phyloP scores from a whole-genome alignment of 2,329 filamentous ascomycete genomes.

The Pleoardoris graminearum region DNA sequence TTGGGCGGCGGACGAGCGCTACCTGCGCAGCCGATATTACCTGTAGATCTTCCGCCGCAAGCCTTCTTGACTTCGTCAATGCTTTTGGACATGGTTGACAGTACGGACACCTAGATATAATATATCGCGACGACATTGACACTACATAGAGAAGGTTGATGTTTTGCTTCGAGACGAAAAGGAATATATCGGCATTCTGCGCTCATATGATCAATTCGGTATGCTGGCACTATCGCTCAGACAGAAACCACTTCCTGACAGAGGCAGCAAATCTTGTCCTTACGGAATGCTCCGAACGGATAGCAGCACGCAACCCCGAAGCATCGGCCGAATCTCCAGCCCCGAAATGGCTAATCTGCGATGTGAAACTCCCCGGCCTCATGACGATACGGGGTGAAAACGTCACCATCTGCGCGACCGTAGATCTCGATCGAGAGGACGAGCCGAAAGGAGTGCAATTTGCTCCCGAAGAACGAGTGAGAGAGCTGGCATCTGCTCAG shows the following conservation, averaged over 20 bases:
- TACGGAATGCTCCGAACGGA: conserved; percentile 86
- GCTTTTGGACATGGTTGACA: conserved; percentile 93
- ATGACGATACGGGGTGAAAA: conserved; percentile 96
- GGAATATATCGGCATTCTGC: conserved; percentile 87
- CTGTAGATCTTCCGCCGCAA: conserved; percentile 71
- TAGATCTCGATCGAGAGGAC: conserved; percentile 95
- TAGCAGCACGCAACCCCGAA: conserved; percentile 66
- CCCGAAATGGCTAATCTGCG: conserved; percentile 69
- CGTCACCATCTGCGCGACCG: conserved; percentile 92
- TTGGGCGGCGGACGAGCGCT: conserved; percentile 34
- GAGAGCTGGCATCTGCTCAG: conserved; percentile 71
- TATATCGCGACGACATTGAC: conserved; percentile 19
- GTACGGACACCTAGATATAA: conserved; percentile 52
- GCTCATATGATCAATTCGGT: conserved; percentile 99
- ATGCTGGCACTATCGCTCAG: conserved; percentile 28
- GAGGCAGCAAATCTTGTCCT: conserved; percentile 85
- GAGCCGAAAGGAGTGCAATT: conserved; percentile 73
- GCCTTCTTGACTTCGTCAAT: conserved; percentile 99
- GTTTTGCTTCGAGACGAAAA: conserved; percentile 88
- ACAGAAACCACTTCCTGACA: conserved; percentile 13
- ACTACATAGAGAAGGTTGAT: conserved; percentile 81
- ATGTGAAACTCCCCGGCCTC: conserved; percentile 80
- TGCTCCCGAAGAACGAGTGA: conserved; percentile 70
- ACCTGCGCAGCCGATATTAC: conserved; percentile 32
- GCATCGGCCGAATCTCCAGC: conserved; percentile 26